phyloP scores from a whole-genome alignment of 148 eudicot genomes.

The Persicaria tinctoria region DNA sequence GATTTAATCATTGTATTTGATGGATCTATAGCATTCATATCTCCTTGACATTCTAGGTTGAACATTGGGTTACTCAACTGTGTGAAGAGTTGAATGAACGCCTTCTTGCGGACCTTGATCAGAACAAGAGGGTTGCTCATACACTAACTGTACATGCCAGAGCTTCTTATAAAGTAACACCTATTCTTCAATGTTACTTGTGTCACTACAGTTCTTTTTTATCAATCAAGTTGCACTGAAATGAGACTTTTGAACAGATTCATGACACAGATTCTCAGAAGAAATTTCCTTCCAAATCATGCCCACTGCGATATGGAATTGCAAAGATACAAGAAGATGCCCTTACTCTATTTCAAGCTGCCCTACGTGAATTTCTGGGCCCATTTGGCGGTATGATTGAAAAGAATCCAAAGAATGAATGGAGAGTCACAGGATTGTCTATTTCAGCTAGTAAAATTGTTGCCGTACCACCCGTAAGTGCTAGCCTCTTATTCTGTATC shows the following conservation, averaged over 20 bases:
- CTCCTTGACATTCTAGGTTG: slow-evolving; percentile 39
- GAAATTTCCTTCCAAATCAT: slow-evolving; percentile 88
- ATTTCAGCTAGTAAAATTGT: slow-evolving; percentile 78
- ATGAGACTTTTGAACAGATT: slow-evolving; percentile 34
- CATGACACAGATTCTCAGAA: slow-evolving; percentile 59
- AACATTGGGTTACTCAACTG: slow-evolving; percentile 74
- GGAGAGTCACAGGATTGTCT: slow-evolving; percentile 79
- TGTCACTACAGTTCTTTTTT: not conserved
- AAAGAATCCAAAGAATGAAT: slow-evolving; percentile 36
- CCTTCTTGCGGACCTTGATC: slow-evolving; percentile 61
- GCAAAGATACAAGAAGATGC: slow-evolving; percentile 82
- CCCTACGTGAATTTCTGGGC: slow-evolving; percentile 66
- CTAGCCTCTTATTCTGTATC: not conserved
- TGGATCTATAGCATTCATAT: not conserved
- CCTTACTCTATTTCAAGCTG: slow-evolving; percentile 57
- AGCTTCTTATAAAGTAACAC: slow-evolving; percentile 61
- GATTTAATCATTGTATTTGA: slow-evolving; percentile 5
- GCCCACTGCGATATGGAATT: slow-evolving; percentile 73
- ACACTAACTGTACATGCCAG: slow-evolving; percentile 76
- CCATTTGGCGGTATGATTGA: slow-evolving; percentile 23
- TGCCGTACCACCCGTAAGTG: slow-evolving; percentile 64
- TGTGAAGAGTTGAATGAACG: slow-evolving; percentile 90
- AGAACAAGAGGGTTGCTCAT: slow-evolving; percentile 77
- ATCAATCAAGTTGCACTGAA: slow-evolving; percentile 12
- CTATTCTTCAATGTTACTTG: not conserved